These are phyloP conservation scores for Backusella parvicylindrica DNA, from an alignment of 192 early-diverging fungal species.

Conservation along the genomic window DNA sequence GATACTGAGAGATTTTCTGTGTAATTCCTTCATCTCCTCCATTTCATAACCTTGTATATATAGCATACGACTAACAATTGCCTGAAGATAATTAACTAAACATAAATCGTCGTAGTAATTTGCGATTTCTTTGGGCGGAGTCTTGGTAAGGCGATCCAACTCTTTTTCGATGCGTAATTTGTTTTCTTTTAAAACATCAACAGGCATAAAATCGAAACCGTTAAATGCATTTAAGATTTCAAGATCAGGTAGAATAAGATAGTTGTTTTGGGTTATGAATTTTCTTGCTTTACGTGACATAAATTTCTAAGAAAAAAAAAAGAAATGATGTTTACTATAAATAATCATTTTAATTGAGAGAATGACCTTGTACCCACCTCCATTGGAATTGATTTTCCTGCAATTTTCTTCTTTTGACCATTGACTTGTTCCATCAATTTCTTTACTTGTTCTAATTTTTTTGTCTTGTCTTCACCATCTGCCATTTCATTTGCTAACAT, in stretches of 20 bases:
- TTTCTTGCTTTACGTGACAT: constrained; percentile 84
- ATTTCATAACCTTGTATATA: constrained; percentile 4
- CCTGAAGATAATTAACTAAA: constrained; percentile 67
- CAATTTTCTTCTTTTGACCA: constrained; percentile 43
- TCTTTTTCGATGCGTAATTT: constrained; percentile 10
- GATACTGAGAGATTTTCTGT: constrained; percentile 28
- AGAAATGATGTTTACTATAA: not conserved
- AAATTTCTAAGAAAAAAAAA: constrained; percentile 56
- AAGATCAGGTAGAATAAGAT: constrained; percentile 68
- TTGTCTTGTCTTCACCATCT: constrained; percentile 34
- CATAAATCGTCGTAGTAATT: constrained; percentile 79
- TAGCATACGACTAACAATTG: constrained; percentile 56
- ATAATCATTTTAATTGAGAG: not conserved
- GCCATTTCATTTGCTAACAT: constrained; percentile 6
- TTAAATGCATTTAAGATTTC: constrained; percentile 76
- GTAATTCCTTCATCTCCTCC: not conserved
- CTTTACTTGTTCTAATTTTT: constrained; percentile 44
- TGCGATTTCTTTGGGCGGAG: not conserved
- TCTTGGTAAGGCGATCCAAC: not conserved
- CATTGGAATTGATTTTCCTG: constrained; percentile 34
- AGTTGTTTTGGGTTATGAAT: constrained; percentile 57
- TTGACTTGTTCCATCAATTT: constrained; percentile 68
- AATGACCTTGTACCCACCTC: constrained; percentile 15
- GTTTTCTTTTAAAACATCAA: constrained; percentile 6
- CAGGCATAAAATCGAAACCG: constrained; percentile 70